A percentile compares a stretch with the other conserved stretches of the same genome.
Evolutionary conservation across 495 filamentous ascomycete genomes (phyloP).

Genomic region (Penicillium roqueforti): DNA sequence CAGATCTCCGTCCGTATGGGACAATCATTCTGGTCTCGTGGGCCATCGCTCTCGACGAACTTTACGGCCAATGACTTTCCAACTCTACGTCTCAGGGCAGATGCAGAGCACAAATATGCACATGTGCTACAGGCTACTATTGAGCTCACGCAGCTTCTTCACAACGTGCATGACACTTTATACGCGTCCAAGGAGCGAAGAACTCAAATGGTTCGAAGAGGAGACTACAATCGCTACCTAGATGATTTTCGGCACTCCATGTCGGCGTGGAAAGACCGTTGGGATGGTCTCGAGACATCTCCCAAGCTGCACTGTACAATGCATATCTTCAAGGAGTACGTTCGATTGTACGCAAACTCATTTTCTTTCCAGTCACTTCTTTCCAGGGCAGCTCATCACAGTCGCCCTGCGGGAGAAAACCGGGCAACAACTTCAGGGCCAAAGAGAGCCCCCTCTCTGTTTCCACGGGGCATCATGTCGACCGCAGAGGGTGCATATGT

Average conservation of each 20-base stretch:
- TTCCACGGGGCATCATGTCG: constrained; percentile 3
- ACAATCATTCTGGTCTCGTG: constrained; percentile 7
- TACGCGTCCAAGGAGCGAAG: constrained; percentile 5
- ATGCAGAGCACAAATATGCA: constrained; percentile 3
- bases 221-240: constrained; percentile 6
- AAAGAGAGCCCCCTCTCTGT: neutral
- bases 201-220: constrained; percentile 1
- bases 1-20: constrained; percentile 10
- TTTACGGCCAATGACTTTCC: constrained; percentile 7
- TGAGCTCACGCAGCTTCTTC: neutral
- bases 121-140: neutral
- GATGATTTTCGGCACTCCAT: constrained; percentile 1
- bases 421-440: no score
- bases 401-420: no score
- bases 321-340: neutral
- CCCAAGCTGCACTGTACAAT: neutral
- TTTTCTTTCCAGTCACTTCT: constrained; percentile 7
- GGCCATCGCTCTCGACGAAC: constrained; percentile 1
- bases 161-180: constrained; percentile 1
- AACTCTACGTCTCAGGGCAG: neutral
- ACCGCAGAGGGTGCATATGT: constrained; percentile 2
- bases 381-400: constrained; percentile 1
- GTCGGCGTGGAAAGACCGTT: neutral
- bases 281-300: neutral
- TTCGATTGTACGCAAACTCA: neutral